Percentiles rank a stretch among this genome's conserved stretches.
Conservation (phyloP, 129 eudicot species). For the Tagetes erecta region DNA sequence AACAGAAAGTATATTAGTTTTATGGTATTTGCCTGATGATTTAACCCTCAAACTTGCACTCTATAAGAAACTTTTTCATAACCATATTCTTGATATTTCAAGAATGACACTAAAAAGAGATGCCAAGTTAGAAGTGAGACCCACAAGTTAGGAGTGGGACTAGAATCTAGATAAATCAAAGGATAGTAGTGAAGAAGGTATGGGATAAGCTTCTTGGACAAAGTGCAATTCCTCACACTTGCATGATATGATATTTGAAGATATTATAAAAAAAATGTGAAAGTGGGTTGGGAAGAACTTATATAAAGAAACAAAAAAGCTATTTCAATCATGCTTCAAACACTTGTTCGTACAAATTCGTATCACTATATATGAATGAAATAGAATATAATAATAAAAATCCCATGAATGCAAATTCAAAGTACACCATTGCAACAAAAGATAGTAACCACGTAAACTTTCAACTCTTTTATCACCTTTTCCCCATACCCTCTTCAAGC, state of each 20-base stretch:
- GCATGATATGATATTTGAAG: constrained; percentile 37
- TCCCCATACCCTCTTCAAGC: constrained; percentile 21
- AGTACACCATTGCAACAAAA: constrained; percentile 33
- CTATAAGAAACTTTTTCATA: too few relatives aligned
- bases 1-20: too few relatives aligned
- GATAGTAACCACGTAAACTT: constrained; percentile 24
- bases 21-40: too few relatives aligned
- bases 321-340: background rate
- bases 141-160: constrained; percentile 42
- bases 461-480: constrained; percentile 10
- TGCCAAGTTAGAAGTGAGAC: constrained; percentile 35
- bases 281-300: constrained; percentile 23
- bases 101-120: constrained; percentile 19
- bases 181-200: constrained; percentile 11
- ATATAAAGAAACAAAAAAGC: constrained; percentile 20
- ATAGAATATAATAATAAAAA: background rate
- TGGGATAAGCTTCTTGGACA: constrained; percentile 49
- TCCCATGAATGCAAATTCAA: constrained; percentile 26
- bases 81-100: background rate
- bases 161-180: background rate
- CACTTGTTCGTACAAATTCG: constrained; percentile 45
- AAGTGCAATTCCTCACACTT: constrained; percentile 38
- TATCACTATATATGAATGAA: constrained; percentile 19
- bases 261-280: constrained; percentile 40
- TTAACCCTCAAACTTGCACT: too few relatives aligned